These are phyloP conservation scores for Fusarium beomiforme DNA, from an alignment of 2,329 filamentous ascomycete species.

Conservation along the genomic window DNA sequence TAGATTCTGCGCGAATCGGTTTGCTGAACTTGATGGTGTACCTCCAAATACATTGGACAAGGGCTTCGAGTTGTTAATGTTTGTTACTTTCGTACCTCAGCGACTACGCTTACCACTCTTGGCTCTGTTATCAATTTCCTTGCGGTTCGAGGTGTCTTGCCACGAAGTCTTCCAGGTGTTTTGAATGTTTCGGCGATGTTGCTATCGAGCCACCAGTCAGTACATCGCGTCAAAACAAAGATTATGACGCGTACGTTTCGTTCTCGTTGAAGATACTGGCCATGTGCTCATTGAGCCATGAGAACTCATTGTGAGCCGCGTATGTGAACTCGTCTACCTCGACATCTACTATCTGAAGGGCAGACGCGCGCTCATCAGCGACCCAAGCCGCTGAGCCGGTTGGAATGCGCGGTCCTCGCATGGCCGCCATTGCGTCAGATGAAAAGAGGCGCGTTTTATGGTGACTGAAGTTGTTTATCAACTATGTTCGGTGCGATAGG, in stretches of 20 bases:
- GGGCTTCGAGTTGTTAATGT: slow-evolving; percentile 57
- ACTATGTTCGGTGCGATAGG: slow-evolving; percentile 26
- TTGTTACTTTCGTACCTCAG: background rate
- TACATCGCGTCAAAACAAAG: background rate
- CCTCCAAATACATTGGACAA: slow-evolving; percentile 68
- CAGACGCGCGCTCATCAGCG: slow-evolving; percentile 81
- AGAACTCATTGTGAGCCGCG: slow-evolving; percentile 90
- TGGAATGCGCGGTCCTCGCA: slow-evolving; percentile 68
- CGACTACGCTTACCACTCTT: slow-evolving; percentile 67
- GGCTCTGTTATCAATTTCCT: slow-evolving; percentile 69
- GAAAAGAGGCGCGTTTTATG: slow-evolving; percentile 7
- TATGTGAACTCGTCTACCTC: slow-evolving; percentile 95
- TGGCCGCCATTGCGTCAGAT: slow-evolving; percentile 52
- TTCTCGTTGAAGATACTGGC: slow-evolving; percentile 88
- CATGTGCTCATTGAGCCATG: slow-evolving; percentile 99
- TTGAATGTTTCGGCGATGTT: slow-evolving; percentile 97
- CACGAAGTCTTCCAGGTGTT: slow-evolving; percentile 83
- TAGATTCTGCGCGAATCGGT: slow-evolving; percentile 62
- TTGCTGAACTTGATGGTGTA: slow-evolving; percentile 63
- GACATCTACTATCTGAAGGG: slow-evolving; percentile 77
- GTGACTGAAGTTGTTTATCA: slow-evolving; percentile 14
- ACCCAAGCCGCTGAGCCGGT: slow-evolving; percentile 90
- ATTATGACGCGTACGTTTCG: slow-evolving; percentile 71
- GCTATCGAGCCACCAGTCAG: slow-evolving; percentile 57
- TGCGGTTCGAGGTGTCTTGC: slow-evolving; percentile 79